Conservation (phyloP, 345 rosid genomes). For the Euphorbia peplus region DNA sequence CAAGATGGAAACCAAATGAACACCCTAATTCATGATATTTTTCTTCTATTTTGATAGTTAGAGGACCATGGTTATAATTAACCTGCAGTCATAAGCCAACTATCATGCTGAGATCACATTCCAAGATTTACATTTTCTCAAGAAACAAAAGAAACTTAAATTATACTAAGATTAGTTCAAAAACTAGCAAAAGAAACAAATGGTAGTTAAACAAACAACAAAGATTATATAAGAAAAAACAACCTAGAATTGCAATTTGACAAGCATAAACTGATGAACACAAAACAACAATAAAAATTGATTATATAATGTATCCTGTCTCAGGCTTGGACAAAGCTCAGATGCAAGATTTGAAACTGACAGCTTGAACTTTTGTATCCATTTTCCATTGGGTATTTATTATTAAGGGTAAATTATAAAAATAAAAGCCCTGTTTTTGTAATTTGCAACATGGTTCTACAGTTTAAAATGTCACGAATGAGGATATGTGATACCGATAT, state of each 20-base stretch:
- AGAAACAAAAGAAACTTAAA: background rate
- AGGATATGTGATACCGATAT: no score
- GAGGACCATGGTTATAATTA: no score
- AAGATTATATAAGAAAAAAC: background rate
- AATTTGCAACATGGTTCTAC: no score
- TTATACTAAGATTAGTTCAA: background rate
- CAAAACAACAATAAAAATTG: background rate
- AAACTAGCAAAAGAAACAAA: slow-evolving; percentile 1
- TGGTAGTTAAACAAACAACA: background rate
- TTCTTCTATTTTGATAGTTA: no score
- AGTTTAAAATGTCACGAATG: no score
- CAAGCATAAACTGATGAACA: background rate
- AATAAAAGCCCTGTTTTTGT: no score
- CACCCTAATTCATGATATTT: no score
- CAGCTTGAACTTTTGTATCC: background rate
- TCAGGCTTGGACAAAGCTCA: background rate
- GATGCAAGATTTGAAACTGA: background rate
- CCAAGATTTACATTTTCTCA: background rate
- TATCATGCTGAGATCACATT: background rate
- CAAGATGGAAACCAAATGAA: no score
- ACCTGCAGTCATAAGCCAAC: background rate
- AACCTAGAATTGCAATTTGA: background rate
- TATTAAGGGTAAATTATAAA: background rate
- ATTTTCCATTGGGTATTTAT: background rate
- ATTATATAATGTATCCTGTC: background rate